phyloP scores from a whole-genome alignment of 352 stramenopile species.

The Phytophthora quininea region DNA sequence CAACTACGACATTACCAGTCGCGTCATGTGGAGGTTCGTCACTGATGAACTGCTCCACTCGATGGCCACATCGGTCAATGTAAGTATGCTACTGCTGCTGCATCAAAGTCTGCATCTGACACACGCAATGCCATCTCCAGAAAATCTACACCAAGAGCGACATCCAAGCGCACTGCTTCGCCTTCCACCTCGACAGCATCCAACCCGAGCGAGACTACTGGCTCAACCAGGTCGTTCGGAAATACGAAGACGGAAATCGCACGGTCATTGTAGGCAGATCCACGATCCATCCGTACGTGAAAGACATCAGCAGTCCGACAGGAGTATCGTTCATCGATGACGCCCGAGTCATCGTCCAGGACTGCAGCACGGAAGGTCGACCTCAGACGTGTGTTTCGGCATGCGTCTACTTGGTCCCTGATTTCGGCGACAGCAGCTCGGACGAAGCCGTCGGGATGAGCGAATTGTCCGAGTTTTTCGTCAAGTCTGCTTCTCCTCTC shows the following conservation, averaged over 20 bases:
- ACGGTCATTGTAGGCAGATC: constrained; percentile 30
- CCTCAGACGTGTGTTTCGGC: constrained; percentile 20
- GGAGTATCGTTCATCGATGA: constrained; percentile 33
- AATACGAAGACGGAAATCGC: constrained; percentile 20
- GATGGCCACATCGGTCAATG: constrained; percentile 29
- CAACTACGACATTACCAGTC: constrained; percentile 27
- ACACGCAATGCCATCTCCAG: constrained; percentile 7
- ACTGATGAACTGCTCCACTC: constrained; percentile 26
- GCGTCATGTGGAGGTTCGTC: constrained; percentile 31
- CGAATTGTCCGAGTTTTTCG: constrained; percentile 33
- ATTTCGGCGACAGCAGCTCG: constrained; percentile 26
- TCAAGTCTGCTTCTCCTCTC: constrained; percentile 22
- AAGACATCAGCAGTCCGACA: constrained; percentile 28
- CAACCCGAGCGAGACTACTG: constrained; percentile 27
- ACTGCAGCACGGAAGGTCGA: constrained; percentile 16
- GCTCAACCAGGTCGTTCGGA: constrained; percentile 30
- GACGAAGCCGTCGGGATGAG: constrained; percentile 25
- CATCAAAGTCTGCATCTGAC: too few species aligned
- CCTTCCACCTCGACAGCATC: constrained; percentile 17
- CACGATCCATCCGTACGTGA: constrained; percentile 35
- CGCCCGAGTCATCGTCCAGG: constrained; percentile 20
- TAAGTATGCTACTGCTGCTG: constrained; percentile 8
- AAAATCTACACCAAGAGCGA: constrained; percentile 37
- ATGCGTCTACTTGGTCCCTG: constrained; percentile 35
- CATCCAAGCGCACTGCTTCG: constrained; percentile 31